These are phyloP conservation scores for Aureobasidium sp. DNA, from an alignment of 2,329 filamentous ascomycete genomes.

Conservation along the genomic window DNA sequence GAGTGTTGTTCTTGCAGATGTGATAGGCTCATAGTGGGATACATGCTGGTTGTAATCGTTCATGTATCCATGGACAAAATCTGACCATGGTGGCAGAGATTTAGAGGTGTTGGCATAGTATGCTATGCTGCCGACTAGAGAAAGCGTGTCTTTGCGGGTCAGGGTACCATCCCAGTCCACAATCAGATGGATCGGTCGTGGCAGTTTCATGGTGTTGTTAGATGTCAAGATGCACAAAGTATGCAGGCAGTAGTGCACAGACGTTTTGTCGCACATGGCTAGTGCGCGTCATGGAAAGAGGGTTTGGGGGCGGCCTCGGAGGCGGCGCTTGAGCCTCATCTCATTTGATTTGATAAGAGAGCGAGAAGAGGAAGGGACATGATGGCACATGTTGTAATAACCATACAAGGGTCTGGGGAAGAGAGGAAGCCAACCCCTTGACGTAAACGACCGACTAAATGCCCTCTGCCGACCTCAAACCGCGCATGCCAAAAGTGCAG, in stretches of 20 bases:
- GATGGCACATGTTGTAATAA: background rate
- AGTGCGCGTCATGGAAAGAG: slow-evolving; percentile 9
- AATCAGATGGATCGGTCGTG: slow-evolving; percentile 28
- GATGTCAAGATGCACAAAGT: background rate
- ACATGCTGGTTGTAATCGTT: slow-evolving; percentile 31
- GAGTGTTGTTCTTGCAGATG: slow-evolving; percentile 24
- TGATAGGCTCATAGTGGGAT: slow-evolving; percentile 22
- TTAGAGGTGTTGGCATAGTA: slow-evolving; percentile 6
- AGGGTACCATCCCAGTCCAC: slow-evolving; percentile 43
- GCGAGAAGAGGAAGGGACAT: background rate
- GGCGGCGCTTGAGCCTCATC: background rate
- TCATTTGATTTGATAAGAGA: background rate
- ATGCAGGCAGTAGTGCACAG: background rate
- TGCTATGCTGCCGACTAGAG: slow-evolving; percentile 34
- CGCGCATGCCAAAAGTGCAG: background rate
- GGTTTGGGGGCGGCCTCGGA: background rate
- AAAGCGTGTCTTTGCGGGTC: slow-evolving; percentile 37
- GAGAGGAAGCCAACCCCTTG: background rate
- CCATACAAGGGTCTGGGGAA: slow-evolving; percentile 1
- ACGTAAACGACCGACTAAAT: background rate
- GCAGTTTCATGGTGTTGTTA: background rate
- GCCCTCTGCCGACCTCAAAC: background rate
- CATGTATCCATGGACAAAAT: slow-evolving; percentile 34
- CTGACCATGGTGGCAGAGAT: slow-evolving; percentile 27
- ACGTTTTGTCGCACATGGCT: background rate